These are phyloP conservation scores for Amanita thiersii DNA, from an alignment of 768 basidiomycete genomes.

Conservation along the genomic window DNA sequence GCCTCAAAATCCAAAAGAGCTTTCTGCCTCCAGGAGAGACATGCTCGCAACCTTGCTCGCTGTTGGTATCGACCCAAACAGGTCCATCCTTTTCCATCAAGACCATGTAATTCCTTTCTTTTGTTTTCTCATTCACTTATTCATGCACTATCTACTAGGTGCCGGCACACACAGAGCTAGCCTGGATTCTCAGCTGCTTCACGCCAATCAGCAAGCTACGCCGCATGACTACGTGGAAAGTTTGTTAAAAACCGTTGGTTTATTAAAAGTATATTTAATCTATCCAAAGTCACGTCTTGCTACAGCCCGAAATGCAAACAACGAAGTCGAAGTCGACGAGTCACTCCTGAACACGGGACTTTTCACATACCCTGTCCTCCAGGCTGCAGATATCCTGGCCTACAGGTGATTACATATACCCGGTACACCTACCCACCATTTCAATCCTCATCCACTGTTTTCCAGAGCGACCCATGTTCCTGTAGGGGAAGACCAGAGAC, in stretches of 20 bases:
- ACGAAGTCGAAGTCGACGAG: conserved; percentile 75
- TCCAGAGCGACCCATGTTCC: conserved; percentile 85
- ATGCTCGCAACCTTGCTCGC: conserved; percentile 82
- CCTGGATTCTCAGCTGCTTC: conserved; percentile 85
- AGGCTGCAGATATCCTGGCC: conserved; percentile 85
- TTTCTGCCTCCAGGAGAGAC: conserved; percentile 58
- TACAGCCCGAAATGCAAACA: conserved; percentile 61
- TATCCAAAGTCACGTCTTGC: conserved; percentile 63
- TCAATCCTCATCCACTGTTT: conserved; percentile 2
- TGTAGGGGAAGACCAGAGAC: conserved; percentile 93
- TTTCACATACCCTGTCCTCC: conserved; percentile 88
- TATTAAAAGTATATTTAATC: conserved; percentile 4
- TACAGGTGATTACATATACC: conserved; percentile 51
- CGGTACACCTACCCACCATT: not conserved
- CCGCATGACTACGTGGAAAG: conserved; percentile 98
- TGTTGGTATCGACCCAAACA: conserved; percentile 72
- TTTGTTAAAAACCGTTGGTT: conserved; percentile 18
- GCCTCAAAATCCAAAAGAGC: conserved; percentile 68
- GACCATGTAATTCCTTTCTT: conserved; percentile 57
- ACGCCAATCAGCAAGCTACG: conserved; percentile 76
- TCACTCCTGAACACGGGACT: conserved; percentile 76
- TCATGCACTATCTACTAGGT: conserved; percentile 42
- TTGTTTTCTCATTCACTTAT: not conserved
- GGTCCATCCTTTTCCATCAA: conserved; percentile 77
- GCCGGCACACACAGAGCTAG: conserved; percentile 74